phyloP scores from a whole-genome alignment of 495 filamentous ascomycete genomes.

The Monascus purpureus region DNA sequence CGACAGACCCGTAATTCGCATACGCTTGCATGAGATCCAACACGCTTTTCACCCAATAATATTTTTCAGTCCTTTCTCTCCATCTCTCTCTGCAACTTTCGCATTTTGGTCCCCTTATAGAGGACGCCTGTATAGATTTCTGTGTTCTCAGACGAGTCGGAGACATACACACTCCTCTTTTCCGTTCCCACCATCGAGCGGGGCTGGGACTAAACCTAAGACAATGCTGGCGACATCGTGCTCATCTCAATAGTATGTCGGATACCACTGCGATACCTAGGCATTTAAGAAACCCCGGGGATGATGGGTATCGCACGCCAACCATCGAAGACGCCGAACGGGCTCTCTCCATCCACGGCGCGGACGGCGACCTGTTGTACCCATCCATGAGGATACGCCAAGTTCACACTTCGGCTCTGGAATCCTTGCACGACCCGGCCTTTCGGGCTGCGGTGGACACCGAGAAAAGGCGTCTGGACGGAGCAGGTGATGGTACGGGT shows the following conservation, averaged over 20 bases:
- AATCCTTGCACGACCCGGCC: conserved; percentile 11
- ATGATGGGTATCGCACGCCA: conserved; percentile 36
- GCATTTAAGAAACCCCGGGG: conserved; percentile 27
- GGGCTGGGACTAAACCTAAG: too few relatives aligned
- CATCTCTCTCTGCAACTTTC: too few relatives aligned
- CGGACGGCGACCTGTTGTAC: conserved; percentile 1
- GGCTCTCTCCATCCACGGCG: conserved; percentile 8
- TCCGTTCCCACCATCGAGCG: too few relatives aligned
- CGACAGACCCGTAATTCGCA: too few relatives aligned
- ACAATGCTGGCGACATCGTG: too few relatives aligned
- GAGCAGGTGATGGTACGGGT: conserved; percentile 4
- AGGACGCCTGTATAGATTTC: too few relatives aligned
- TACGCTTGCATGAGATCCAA: too few relatives aligned
- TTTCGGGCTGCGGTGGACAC: conserved; percentile 8
- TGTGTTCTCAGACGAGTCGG: too few relatives aligned
- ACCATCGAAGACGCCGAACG: conserved; percentile 34
- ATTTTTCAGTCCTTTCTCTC: too few relatives aligned
- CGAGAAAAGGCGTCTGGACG: not conserved
- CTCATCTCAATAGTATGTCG: conserved; percentile 1
- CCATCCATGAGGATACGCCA: conserved; percentile 6
- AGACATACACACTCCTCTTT: too few relatives aligned
- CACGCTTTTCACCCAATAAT: too few relatives aligned
- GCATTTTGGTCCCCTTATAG: too few relatives aligned
- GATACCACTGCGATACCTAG: conserved; percentile 17
- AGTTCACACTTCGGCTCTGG: conserved; percentile 22